Evolutionary conservation across 1,139 yeast species (phyloP).

Genomic region (Kodamaea arcana): DNA sequence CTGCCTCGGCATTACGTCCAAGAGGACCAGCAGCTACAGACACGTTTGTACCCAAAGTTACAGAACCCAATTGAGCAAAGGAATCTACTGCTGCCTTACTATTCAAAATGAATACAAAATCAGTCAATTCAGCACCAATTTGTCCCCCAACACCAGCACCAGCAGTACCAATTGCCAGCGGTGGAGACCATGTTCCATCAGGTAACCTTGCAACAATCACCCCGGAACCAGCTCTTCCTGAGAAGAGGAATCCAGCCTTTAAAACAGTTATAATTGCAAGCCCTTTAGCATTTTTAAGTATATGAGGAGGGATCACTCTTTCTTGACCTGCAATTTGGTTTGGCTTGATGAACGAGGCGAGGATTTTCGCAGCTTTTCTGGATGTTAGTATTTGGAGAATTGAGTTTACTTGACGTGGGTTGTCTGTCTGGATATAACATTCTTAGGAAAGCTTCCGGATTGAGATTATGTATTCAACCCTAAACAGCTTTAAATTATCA

Average conservation of each 20-base stretch:
- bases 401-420: too few relatives aligned
- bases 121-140: slow-evolving; percentile 94
- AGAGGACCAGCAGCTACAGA: slow-evolving; percentile 98
- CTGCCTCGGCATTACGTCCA: slow-evolving; percentile 97
- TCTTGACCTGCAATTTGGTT: slow-evolving; percentile 90
- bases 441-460: too few relatives aligned
- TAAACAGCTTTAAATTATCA: too few relatives aligned
- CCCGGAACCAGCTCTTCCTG: slow-evolving; percentile 98
- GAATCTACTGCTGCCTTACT: slow-evolving; percentile 86
- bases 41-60: slow-evolving; percentile 91
- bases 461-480: too few relatives aligned
- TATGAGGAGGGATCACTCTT: slow-evolving; percentile 84
- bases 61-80: slow-evolving; percentile 90
- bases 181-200: slow-evolving; percentile 98
- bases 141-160: slow-evolving; percentile 99
- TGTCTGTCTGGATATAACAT: too few relatives aligned
- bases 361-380: slow-evolving; percentile 92
- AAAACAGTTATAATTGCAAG: slow-evolving; percentile 86
- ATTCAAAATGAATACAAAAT: slow-evolving; percentile 90
- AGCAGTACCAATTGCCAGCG: slow-evolving; percentile 91
- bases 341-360: slow-evolving; percentile 90
- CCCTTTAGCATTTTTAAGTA: slow-evolving; percentile 87
- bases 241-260: slow-evolving; percentile 92
- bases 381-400: slow-evolving; percentile 1
- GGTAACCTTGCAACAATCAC: slow-evolving; percentile 90